These are phyloP conservation scores for Furcasterigmium furcatum DNA, from an alignment of 2,329 filamentous ascomycete genomes.

Conservation along the genomic window DNA sequence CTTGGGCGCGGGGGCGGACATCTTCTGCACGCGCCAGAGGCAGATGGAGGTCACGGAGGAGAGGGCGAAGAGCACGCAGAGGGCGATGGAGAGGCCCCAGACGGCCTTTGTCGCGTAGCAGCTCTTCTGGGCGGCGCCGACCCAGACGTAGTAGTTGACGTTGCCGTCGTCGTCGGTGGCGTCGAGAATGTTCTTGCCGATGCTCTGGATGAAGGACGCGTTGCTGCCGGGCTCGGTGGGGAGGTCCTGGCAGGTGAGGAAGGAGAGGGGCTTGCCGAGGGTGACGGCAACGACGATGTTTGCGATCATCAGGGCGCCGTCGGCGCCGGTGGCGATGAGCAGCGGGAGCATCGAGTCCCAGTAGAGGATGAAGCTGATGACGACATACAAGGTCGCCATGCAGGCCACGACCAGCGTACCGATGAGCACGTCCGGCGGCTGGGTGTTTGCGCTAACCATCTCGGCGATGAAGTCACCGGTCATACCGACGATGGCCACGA, in stretches of 20 bases:
- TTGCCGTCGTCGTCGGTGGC: constrained; percentile 18
- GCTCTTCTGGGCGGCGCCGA: constrained; percentile 53
- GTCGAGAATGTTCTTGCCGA: constrained; percentile 35
- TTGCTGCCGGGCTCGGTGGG: constrained; percentile 34
- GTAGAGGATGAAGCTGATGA: constrained; percentile 79
- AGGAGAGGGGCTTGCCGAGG: constrained; percentile 76
- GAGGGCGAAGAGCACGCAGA: constrained; percentile 69
- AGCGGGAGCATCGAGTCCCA: constrained; percentile 73
- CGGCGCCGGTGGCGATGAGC: constrained; percentile 63
- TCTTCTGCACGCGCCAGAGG: constrained; percentile 60
- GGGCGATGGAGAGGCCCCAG: constrained; percentile 80
- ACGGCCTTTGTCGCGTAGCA: constrained; percentile 84
- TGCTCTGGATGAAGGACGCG: constrained; percentile 40
- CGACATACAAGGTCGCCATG: constrained; percentile 75
- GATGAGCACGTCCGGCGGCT: constrained; percentile 69
- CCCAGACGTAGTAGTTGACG: constrained; percentile 42
- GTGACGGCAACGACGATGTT: constrained; percentile 74
- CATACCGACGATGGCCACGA: constrained; percentile 77
- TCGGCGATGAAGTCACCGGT: constrained; percentile 78
- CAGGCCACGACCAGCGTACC: constrained; percentile 75
- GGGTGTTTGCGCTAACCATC: constrained; percentile 63
- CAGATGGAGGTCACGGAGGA: constrained; percentile 55
- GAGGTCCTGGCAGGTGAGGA: constrained; percentile 65
- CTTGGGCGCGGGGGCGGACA: constrained; percentile 30
- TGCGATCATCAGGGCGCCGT: constrained; percentile 69